phyloP scores from a whole-genome alignment of 768 basidiomycete genomes.

The Mycena polygramma region DNA sequence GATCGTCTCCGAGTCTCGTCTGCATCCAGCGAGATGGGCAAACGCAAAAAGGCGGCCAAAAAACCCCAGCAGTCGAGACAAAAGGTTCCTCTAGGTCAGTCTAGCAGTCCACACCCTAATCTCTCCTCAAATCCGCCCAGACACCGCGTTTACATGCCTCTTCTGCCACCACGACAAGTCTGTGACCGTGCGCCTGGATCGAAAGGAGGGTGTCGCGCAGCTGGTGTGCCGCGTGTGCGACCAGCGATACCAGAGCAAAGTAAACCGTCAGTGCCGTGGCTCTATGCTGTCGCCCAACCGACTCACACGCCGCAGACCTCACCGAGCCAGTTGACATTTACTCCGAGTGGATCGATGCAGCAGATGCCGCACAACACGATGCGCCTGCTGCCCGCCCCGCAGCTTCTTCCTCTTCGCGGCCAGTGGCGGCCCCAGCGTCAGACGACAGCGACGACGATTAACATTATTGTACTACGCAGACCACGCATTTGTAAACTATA shows the following conservation, averaged over 20 bases:
- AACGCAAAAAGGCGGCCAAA: constrained; percentile 90
- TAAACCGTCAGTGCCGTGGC: constrained; percentile 71
- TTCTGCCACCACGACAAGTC: constrained; percentile 94
- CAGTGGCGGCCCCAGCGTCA: constrained; percentile 55
- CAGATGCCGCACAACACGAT: constrained; percentile 83
- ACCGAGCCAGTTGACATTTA: constrained; percentile 92
- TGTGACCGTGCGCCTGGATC: constrained; percentile 86
- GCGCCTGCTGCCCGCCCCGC: constrained; percentile 63
- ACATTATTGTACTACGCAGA: constrained; percentile 25
- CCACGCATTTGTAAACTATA: constrained; percentile 18
- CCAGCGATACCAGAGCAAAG: constrained; percentile 89
- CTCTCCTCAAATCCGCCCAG: constrained; percentile 42
- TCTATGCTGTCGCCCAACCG: constrained; percentile 17
- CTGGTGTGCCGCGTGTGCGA: constrained; percentile 88
- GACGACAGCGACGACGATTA: constrained; percentile 65
- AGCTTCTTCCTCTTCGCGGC: constrained; percentile 70
- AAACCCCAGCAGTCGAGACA: constrained; percentile 78
- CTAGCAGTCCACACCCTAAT: too few relatives aligned
- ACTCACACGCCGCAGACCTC: constrained; percentile 65
- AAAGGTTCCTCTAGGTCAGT: constrained; percentile 80
- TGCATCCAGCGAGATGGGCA: constrained; percentile 73
- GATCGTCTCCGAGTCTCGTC: constrained; percentile 32
- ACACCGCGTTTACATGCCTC: constrained; percentile 87
- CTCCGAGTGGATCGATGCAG: constrained; percentile 93
- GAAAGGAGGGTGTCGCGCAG: constrained; percentile 87